phyloP scores from a whole-genome alignment of 2,329 filamentous ascomycete species.

The Epichloe sp. region DNA sequence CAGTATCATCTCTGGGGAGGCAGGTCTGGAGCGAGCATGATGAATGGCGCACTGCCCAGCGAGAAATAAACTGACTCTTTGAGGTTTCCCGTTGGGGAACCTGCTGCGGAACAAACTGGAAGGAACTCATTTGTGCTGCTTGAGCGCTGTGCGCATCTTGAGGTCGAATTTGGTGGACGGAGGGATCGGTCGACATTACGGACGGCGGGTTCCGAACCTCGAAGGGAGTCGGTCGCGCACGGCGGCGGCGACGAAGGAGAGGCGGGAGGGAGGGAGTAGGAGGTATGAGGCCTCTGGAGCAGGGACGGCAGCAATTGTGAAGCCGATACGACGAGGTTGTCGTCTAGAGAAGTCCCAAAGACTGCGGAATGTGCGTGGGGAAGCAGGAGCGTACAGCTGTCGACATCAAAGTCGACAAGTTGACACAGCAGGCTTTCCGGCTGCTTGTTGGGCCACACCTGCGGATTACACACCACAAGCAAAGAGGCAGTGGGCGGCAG shows the following conservation, averaged over 20 bases:
- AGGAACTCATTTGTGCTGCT: slow-evolving; percentile 48
- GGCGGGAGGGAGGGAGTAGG: background rate
- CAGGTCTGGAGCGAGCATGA: slow-evolving; percentile 7
- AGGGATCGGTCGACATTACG: slow-evolving; percentile 48
- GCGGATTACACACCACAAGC: background rate
- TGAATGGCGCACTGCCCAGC: slow-evolving; percentile 10
- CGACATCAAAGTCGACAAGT: slow-evolving; percentile 17
- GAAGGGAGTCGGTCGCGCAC: background rate
- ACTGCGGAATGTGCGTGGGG: background rate
- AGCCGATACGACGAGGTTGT: background rate
- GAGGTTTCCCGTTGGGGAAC: slow-evolving; percentile 55
- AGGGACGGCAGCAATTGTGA: background rate
- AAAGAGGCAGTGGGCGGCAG: background rate
- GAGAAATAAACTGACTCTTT: slow-evolving; percentile 50
- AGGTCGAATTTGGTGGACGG: slow-evolving; percentile 48
- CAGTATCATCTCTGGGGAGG: background rate
- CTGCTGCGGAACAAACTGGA: slow-evolving; percentile 57
- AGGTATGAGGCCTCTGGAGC: background rate
- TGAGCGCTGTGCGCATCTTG: slow-evolving; percentile 40
- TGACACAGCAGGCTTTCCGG: slow-evolving; percentile 6
- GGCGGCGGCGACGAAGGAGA: background rate
- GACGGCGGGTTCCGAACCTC: slow-evolving; percentile 5
- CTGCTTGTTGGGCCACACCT: background rate
- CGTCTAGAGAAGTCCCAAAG: background rate
- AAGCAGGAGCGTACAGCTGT: slow-evolving; percentile 5